These are phyloP conservation scores for Telopea speciosissima DNA, from an alignment of 177 flowering plant genomes.

Conservation along the genomic window DNA sequence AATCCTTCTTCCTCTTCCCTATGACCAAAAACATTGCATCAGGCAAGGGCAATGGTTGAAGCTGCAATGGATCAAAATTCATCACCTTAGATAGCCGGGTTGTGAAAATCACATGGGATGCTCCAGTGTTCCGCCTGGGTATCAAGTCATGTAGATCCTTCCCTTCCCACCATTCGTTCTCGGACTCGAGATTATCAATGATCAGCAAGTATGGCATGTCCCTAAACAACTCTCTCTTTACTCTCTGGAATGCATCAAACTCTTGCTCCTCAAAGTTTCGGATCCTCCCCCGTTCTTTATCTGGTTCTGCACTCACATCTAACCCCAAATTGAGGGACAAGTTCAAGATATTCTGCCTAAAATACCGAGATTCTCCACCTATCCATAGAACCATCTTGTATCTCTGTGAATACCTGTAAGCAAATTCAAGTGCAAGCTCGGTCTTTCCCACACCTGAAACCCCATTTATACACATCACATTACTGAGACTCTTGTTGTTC, in stretches of 20 bases:
- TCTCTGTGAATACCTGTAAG: slow-evolving; percentile 60
- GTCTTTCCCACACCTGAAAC: slow-evolving; percentile 72
- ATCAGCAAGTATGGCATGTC: slow-evolving; percentile 79
- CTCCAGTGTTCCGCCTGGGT: slow-evolving; percentile 77
- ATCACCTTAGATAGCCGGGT: slow-evolving; percentile 63
- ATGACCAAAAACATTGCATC: slow-evolving; percentile 61
- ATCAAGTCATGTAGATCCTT: slow-evolving; percentile 72
- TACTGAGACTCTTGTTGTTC: slow-evolving; percentile 40
- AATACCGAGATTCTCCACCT: slow-evolving; percentile 80
- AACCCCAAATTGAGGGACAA: slow-evolving; percentile 59
- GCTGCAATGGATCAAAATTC: slow-evolving; percentile 58
- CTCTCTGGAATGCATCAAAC: slow-evolving; percentile 76
- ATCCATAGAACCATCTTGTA: slow-evolving; percentile 92
- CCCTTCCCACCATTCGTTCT: slow-evolving; percentile 91
- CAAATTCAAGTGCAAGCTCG: slow-evolving; percentile 86
- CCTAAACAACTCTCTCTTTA: slow-evolving; percentile 73
- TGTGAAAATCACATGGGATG: slow-evolving; percentile 73
- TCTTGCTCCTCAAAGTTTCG: slow-evolving; percentile 86
- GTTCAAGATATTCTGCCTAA: slow-evolving; percentile 77
- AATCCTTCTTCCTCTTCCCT: slow-evolving; percentile 64
- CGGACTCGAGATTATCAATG: slow-evolving; percentile 79
- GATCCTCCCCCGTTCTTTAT: slow-evolving; percentile 73
- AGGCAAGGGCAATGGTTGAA: slow-evolving; percentile 40
- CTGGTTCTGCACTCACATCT: slow-evolving; percentile 81
- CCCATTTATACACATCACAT: slow-evolving; percentile 62